Base-by-base conservation (phyloP, 768 basidiomycete species). In the Guyanaporus albipodus region DNA sequence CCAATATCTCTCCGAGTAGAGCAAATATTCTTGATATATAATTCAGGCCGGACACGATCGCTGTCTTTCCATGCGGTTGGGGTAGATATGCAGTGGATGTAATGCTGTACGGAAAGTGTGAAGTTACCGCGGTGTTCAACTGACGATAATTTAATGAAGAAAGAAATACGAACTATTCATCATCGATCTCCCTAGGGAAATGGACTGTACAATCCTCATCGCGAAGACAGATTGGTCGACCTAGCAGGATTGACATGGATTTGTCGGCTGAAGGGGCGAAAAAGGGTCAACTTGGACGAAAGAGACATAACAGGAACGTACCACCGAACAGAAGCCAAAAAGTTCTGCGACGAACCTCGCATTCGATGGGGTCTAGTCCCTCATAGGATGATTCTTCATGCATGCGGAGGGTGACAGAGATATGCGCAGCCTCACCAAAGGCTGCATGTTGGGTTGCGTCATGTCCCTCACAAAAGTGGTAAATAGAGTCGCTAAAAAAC, bases 301-400 rank as follows among this genome's bases (percentile, higher is more conserved):
- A 22, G 17, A 38, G 29, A 45, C n/a, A 36, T 6, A 21, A 45
- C 36, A 39, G 10, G 19, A 21, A 70, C 78, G 40, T 60, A 87
- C 88, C 91, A 63, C 87, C 89, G 59, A 92, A 93, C 29, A 92
- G 76, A 11, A 95, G 70, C 89, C 90, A 94, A 69, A 94, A 95
- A 24, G 80, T 79, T 46, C 92, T 74, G 44, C 91, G 77, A n/a
- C 91, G 73, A 14, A 93, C 79, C 66, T 93, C 88, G 51, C 83
- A 85, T 72, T 94, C 90, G 52, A 94, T 84, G 28, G 91, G 88
- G 64, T 90, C 85, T 48, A 91, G 74, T 9, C 79, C 80, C 44
- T 87, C 83, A 61, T 92, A 91, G 17, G 85, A 84, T 1, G 79
- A 76, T 67, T 91, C 90, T 68, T 91, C 90, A 61, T 92, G 89